Evolutionary conservation across 2,329 filamentous ascomycete genomes (phyloP).

Genomic region (Talaromyces sp.): DNA sequence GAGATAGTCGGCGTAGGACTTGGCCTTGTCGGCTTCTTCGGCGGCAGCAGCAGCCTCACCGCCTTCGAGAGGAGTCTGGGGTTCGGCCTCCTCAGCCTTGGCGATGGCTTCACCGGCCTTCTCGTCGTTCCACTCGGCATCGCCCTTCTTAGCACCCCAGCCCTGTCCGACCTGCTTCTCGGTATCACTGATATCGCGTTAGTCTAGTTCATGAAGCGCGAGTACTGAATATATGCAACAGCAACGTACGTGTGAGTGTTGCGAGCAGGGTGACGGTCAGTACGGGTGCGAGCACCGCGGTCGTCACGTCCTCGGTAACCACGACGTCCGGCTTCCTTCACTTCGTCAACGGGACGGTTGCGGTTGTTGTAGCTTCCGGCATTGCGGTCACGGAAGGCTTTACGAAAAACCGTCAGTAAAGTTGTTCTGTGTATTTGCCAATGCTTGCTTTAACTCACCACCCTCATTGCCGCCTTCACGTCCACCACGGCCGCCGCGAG

Average conservation of each 20-base stretch:
- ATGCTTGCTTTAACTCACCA: constrained; percentile 60
- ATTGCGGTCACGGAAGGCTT: constrained; percentile 86
- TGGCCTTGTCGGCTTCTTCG: constrained; percentile 70
- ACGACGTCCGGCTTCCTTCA: constrained; percentile 45
- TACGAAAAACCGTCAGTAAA: not conserved
- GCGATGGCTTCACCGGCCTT: constrained; percentile 87
- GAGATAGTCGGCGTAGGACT: constrained; percentile 87
- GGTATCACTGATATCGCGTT: constrained; percentile 36
- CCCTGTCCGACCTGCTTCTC: constrained; percentile 65
- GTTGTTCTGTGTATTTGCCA: not conserved
- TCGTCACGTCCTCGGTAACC: constrained; percentile 58
- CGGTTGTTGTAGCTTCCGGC: constrained; percentile 81
- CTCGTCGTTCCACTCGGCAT: constrained; percentile 86
- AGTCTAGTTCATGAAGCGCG: constrained; percentile 22
- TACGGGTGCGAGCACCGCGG: constrained; percentile 54
- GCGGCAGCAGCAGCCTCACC: constrained; percentile 34
- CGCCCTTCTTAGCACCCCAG: constrained; percentile 81
- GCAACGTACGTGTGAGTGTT: constrained; percentile 56
- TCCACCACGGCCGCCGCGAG: constrained; percentile 43
- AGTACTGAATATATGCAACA: constrained; percentile 5
- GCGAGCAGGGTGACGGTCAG: constrained; percentile 60
- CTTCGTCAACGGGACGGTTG: constrained; percentile 71
- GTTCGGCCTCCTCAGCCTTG: constrained; percentile 75
- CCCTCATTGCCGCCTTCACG: constrained; percentile 68
- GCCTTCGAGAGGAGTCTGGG: constrained; percentile 48